These are phyloP conservation scores for Calonectria pseudoreteaudii DNA, from an alignment of 2,329 filamentous ascomycete species.

Conservation along the genomic window DNA sequence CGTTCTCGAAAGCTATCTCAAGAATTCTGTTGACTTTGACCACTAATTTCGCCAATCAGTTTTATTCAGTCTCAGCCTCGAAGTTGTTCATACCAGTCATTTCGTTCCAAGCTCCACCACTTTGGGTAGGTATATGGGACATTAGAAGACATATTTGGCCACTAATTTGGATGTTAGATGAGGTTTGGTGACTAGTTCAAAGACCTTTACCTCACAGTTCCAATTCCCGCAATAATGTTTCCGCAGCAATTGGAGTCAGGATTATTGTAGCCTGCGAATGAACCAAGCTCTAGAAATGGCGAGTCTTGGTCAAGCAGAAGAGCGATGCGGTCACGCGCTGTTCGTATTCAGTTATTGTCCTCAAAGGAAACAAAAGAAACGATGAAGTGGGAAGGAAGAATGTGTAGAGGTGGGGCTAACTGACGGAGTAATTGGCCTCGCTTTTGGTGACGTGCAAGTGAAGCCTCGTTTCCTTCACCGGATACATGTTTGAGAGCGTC, in stretches of 20 bases:
- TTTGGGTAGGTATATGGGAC: conserved; percentile 55
- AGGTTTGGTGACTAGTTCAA: neutral
- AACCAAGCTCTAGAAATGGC: conserved; percentile 53
- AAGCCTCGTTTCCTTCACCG: conserved; percentile 45
- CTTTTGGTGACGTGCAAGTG: conserved; percentile 39
- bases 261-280: conserved; percentile 50
- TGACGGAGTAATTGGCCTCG: conserved; percentile 33
- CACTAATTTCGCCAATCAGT: conserved; percentile 37
- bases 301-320: conserved; percentile 52
- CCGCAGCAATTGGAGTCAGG: conserved; percentile 50
- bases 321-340: conserved; percentile 52
- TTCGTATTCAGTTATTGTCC: neutral
- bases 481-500: conserved; percentile 40
- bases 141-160: conserved; percentile 51
- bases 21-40: conserved; percentile 48
- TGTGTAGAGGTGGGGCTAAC: neutral
- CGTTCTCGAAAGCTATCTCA: conserved; percentile 51
- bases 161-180: conserved; percentile 40
- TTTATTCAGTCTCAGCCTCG: neutral
- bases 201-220: conserved; percentile 29
- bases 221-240: conserved; percentile 53
- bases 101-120: conserved; percentile 58
- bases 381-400: neutral
- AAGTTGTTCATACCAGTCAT: conserved; percentile 43
- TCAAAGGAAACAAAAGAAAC: neutral